Evolutionary conservation across 352 stramenopile species (phyloP), one percentile per base, ranked within the genome.

Genomic region (Pythium angustatum): DNA sequence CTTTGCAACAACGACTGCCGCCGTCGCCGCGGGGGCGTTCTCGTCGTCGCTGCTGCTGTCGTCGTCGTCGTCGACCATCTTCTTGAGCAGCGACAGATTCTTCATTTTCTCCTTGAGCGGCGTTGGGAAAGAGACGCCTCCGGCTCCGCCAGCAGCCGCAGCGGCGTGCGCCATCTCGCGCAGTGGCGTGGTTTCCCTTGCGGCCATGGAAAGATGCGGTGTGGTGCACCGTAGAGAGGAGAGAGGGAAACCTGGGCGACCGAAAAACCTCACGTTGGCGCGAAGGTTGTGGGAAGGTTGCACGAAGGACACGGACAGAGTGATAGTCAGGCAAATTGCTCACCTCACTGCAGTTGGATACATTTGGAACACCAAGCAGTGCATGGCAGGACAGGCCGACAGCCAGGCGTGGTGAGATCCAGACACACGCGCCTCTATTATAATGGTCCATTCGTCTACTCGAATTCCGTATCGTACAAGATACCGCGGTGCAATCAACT

Each of bases 1-100:
- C 40, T 41, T 38, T 19, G 41, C 55, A 30, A 31, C 14, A 4
- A 26, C 9, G 1, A 15, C 3, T 34, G 52, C 11, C 52, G 36
- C 21, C 10, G 38, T 43, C 26, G 38, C 19, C 27, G 38, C 28
- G 17, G 48, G 38, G 14, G 27, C 15, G 4, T 68, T 36, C 34
- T 66, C 31, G 33, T 63, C 44, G 48, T 53, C 59, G 52, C 63
- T 68, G 52, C 55, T 68, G 57, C 60, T 58, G 53, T 68, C 63
- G 50, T 71, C 58, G 7, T 69, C 38, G 14, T 56, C 10, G 14
- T 56, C 61, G 24, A 27, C 19, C 45, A 72, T 51, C 14, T 17
- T 7, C 24, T 60, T 56, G 15, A 71, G 55, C 31, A 61, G 21
- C 30, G 28, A 17, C 8, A 58, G 21, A 38, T 58, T 62, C 5